phyloP scores from a whole-genome alignment of 176 grass and related monocot species.

The Olyra latifolia region DNA sequence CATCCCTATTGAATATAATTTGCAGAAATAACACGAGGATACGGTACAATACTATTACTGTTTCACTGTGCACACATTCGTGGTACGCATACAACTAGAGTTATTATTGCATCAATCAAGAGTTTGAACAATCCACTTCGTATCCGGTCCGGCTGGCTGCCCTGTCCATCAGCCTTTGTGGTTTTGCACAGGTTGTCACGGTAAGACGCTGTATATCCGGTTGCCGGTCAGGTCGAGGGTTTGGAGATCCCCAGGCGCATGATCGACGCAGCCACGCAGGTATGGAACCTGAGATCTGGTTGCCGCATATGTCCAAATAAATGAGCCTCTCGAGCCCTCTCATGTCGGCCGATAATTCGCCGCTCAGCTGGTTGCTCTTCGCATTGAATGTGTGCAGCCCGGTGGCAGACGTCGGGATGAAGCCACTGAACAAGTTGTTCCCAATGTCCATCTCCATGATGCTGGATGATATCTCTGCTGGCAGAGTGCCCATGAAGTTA shows the following conservation, averaged over 20 bases:
- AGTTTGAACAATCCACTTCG: no score
- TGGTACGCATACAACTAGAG: no score
- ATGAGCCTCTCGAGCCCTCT: slow-evolving; percentile 36
- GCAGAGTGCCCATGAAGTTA: slow-evolving; percentile 51
- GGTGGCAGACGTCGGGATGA: slow-evolving; percentile 22
- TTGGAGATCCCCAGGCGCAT: slow-evolving; percentile 32
- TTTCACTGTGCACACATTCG: no score
- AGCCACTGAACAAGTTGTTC: slow-evolving; percentile 59
- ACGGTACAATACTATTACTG: no score
- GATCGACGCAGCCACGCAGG: slow-evolving; percentile 43
- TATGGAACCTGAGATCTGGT: slow-evolving; percentile 50
- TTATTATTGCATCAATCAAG: no score
- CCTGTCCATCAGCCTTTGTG: no score
- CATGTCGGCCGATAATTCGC: slow-evolving; percentile 42
- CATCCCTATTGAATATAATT: no score
- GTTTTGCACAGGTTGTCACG: no score
- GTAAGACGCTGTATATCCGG: neutral
- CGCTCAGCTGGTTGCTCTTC: slow-evolving; percentile 54
- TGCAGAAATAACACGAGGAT: no score
- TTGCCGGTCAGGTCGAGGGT: slow-evolving; percentile 55
- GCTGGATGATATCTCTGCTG: slow-evolving; percentile 26
- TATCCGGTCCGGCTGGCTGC: no score
- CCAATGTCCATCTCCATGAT: slow-evolving; percentile 51
- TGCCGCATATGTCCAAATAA: slow-evolving; percentile 20
- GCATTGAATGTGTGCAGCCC: slow-evolving; percentile 38